Evolutionary conservation across 2,329 filamentous ascomycete genomes (phyloP), one percentile per base, ranked within the genome.

Genomic region (Beauveria sp.): DNA sequence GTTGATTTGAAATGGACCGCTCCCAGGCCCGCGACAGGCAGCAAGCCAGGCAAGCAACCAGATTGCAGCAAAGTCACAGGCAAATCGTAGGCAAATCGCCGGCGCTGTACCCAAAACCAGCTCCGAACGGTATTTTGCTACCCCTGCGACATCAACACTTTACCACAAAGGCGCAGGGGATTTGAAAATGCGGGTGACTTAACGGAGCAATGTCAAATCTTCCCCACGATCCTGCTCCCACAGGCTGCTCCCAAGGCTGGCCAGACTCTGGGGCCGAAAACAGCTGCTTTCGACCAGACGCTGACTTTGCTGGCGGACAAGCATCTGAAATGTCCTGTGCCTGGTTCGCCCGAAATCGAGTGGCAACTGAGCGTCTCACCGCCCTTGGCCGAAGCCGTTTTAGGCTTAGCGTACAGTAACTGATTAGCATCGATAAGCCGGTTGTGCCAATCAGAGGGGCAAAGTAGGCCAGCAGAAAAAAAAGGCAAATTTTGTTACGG

Each of bases 251-350:
- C 22, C 44, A n/a, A 41, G 26, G 16, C 55, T 47, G 53, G 16
- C 20, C 20, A 48, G 20, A 34, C 26, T 40, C 28, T 34, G 43
- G 55, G 55, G 37, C 41, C 41, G 41, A 43, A 20, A 43, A 37
- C 46, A 48, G 22, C 28, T 22, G 24, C 54, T 56, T 26, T n/a
- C 26, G 24, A 56, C 41, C 9, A 28, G 24, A 26, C 14, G 30
- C 58, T 55, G 58, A 55, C 51, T 41, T 37, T 20, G 12, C 28
- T 18, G 5, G 18, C 43, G 28, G 26, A 28, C 53, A 61, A 57
- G 59, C 59, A 61, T 61, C 59, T 57, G 59, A 61, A 61, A 61
- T 61, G 24, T 26, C 22, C 47, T 52, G 53, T 61, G 59, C 59
- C 59, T 61, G 59, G 59, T 61, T 61, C 59, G 59, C 59, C 59